Conservation (phyloP, 441 rosid species). For the Jatropha multifida region DNA sequence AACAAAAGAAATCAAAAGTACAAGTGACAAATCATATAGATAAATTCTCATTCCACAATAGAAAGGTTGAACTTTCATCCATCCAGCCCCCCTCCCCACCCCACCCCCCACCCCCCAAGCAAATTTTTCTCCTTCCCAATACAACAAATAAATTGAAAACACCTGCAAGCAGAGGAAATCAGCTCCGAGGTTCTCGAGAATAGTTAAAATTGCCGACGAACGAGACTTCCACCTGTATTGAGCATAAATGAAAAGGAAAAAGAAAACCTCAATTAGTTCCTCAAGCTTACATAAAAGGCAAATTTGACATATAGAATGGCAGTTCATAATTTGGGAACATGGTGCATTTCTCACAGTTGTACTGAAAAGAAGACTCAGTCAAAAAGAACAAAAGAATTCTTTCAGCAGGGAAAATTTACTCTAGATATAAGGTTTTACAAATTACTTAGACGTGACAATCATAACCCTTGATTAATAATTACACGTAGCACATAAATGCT, state of each 20-base stretch:
- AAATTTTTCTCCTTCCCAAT: not conserved
- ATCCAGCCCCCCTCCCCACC: not conserved
- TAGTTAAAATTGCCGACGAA: conserved; percentile 63
- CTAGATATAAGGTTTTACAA: not conserved
- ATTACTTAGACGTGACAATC: not conserved
- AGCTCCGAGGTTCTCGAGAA: conserved; percentile 56
- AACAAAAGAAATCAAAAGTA: not conserved
- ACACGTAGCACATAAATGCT: not conserved
- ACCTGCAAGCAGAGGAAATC: conserved; percentile 95
- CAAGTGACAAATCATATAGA: not conserved
- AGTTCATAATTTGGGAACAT: conserved; percentile 2
- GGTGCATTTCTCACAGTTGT: not conserved
- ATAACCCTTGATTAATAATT: not conserved
- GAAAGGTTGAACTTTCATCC: not conserved
- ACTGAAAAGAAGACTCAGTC: not conserved
- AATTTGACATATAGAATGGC: not conserved
- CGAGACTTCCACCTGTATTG: conserved; percentile 82
- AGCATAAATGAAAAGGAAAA: conserved; percentile 16
- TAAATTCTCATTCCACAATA: not conserved
- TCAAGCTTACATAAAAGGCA: not conserved
- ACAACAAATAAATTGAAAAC: not conserved
- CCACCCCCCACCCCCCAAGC: not conserved
- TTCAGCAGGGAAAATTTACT: not conserved
- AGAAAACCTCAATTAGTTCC: conserved; percentile 4
- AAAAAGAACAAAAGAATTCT: not conserved